Evolutionary conservation across 306 rosid genomes (phyloP).

Genomic region (Vicia sativa): DNA sequence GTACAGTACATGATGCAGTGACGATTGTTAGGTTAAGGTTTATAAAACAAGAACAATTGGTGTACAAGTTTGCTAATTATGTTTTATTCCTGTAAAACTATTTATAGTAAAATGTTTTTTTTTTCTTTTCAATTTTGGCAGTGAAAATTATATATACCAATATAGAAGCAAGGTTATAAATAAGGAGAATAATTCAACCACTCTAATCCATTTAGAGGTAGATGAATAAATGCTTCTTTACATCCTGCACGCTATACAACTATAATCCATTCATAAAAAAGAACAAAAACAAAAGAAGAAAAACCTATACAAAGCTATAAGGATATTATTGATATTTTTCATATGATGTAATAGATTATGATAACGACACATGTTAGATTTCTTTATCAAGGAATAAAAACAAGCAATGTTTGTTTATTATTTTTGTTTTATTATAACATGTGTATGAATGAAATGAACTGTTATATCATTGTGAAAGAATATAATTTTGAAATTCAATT

Average conservation of each 20-base stretch:
- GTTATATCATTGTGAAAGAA: slow-evolving; percentile 23
- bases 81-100: slow-evolving; percentile 31
- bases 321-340: slow-evolving; percentile 24
- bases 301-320: slow-evolving; percentile 14
- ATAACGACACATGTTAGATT: slow-evolving; percentile 47
- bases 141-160: slow-evolving; percentile 38
- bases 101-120: slow-evolving; percentile 18
- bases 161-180: slow-evolving; percentile 27
- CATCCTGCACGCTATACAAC: slow-evolving; percentile 34
- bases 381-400: slow-evolving; percentile 31
- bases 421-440: slow-evolving; percentile 32
- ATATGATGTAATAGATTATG: slow-evolving; percentile 46
- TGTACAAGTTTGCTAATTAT: slow-evolving; percentile 35
- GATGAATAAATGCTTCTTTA: slow-evolving; percentile 40
- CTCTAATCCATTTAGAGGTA: slow-evolving; percentile 35
- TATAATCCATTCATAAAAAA: slow-evolving; percentile 28
- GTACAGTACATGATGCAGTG: slow-evolving; percentile 30
- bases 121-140: slow-evolving; percentile 19
- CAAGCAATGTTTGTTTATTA: slow-evolving; percentile 27
- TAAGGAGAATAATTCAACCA: slow-evolving; percentile 41
- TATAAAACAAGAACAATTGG: slow-evolving; percentile 35
- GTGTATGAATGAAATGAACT: slow-evolving; percentile 15
- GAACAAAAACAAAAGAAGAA: slow-evolving; percentile 40
- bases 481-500: slow-evolving; percentile 31
- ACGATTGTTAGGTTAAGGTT: slow-evolving; percentile 47